These are phyloP conservation scores for Barnettozyma wickerhamii DNA, from an alignment of 805 yeast species.

Conservation along the genomic window DNA sequence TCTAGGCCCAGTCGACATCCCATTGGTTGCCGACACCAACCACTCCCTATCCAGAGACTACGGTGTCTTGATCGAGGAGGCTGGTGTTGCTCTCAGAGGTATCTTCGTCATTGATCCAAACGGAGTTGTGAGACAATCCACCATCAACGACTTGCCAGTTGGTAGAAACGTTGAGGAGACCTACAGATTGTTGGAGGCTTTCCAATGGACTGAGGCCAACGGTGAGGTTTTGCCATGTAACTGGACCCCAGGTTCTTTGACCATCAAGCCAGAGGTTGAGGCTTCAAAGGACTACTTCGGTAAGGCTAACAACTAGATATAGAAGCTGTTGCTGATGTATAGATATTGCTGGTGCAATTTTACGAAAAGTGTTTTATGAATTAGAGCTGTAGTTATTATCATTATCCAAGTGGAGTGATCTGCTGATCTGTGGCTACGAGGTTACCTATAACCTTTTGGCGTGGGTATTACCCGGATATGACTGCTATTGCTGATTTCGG, in stretches of 20 bases:
- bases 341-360: constrained; percentile 4
- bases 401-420: too few relatives aligned
- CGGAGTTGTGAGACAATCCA: constrained; percentile 91
- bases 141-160: constrained; percentile 98
- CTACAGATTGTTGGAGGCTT: constrained; percentile 94
- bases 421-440: too few relatives aligned
- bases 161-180: constrained; percentile 99
- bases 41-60: constrained; percentile 91
- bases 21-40: constrained; percentile 95
- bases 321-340: not conserved
- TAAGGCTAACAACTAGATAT: constrained; percentile 38
- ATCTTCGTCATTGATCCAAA: constrained; percentile 96
- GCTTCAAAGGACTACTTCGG: constrained; percentile 78
- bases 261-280: constrained; percentile 79
- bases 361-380: not conserved
- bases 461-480: too few relatives aligned
- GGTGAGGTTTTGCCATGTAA: constrained; percentile 99
- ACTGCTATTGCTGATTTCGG: too few relatives aligned
- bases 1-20: constrained; percentile 91
- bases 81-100: constrained; percentile 97
- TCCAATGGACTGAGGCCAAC: constrained; percentile 98
- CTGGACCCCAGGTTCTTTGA: constrained; percentile 95
- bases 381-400: too few relatives aligned
- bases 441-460: too few relatives aligned
- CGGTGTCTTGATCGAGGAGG: constrained; percentile 96